Conservation (phyloP, 177 flowering plant genomes). For the Vitis hybrid region DNA sequence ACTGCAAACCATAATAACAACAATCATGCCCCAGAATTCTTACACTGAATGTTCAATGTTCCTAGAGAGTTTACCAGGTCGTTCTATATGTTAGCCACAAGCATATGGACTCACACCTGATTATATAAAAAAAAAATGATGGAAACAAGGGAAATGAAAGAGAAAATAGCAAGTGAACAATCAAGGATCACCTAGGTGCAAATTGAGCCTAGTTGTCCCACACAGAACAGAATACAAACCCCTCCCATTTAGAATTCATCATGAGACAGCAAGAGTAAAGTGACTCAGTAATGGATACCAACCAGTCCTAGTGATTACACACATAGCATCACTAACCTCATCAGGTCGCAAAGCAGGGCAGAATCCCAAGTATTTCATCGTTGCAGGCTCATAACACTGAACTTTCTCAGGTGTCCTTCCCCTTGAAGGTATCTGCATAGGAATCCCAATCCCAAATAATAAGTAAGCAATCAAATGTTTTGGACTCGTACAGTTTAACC, state of each 20-base stretch:
- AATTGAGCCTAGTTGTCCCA: too few relatives aligned
- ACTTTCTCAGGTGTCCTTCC: conserved; percentile 68
- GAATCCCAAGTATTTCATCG: conserved; percentile 93
- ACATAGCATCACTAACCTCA: conserved; percentile 53
- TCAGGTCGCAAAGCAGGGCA: conserved; percentile 73
- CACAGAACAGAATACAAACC: too few relatives aligned
- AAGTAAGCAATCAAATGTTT: background rate
- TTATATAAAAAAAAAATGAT: too few relatives aligned
- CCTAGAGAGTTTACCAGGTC: background rate
- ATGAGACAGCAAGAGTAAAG: background rate
- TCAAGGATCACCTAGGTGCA: too few relatives aligned
- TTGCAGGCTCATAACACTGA: conserved; percentile 97
- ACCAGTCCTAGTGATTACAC: background rate
- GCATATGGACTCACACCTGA: too few relatives aligned
- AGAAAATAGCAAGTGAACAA: background rate
- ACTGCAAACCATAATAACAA: background rate
- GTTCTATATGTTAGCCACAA: too few relatives aligned
- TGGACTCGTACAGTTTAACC: background rate
- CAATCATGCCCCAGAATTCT: background rate
- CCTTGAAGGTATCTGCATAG: conserved; percentile 76
- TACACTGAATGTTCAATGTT: background rate
- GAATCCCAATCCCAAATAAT: conserved; percentile 5
- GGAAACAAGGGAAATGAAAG: background rate
- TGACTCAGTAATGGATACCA: background rate
- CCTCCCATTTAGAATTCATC: too few relatives aligned